phyloP scores from a whole-genome alignment of 208 protist genomes.

The Leishmania major region DNA sequence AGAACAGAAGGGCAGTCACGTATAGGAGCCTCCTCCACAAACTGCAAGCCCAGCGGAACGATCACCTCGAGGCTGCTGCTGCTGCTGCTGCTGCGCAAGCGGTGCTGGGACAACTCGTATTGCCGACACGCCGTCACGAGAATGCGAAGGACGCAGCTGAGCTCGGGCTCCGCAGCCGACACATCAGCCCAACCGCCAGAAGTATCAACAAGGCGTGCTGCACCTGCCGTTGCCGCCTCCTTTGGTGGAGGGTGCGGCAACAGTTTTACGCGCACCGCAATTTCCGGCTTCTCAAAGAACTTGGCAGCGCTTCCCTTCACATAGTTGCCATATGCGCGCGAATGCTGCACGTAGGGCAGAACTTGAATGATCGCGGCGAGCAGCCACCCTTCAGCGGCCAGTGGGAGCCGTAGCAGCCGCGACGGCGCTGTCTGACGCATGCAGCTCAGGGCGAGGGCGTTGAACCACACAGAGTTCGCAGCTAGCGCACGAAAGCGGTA shows the following conservation, averaged over 20 bases:
- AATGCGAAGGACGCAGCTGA: slow-evolving; percentile 9
- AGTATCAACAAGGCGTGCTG: neutral
- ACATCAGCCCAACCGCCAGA: neutral
- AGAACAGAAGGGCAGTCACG: neutral
- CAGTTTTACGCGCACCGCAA: neutral
- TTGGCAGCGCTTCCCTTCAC: neutral
- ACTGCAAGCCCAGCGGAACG: neutral
- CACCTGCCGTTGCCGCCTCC: neutral
- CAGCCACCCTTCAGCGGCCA: slow-evolving; percentile 10
- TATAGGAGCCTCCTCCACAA: neutral
- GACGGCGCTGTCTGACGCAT: neutral
- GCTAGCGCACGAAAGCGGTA: slow-evolving; percentile 6
- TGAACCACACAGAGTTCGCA: neutral
- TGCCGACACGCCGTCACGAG: slow-evolving; percentile 4
- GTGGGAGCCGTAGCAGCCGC: neutral
- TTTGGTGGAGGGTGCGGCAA: neutral
- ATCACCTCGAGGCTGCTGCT: neutral
- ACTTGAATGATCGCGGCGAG: slow-evolving; percentile 1
- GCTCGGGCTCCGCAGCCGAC: slow-evolving; percentile 2
- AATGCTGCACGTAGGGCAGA: neutral
- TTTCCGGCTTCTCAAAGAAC: slow-evolving; percentile 13
- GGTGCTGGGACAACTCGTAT: slow-evolving; percentile 1
- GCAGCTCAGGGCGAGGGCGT: slow-evolving; percentile 6
- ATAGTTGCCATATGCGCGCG: neutral
- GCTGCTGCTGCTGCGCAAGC: neutral